Percentiles rank a stretch among this genome's conserved stretches.
Conservation (phyloP, 2,329 filamentous ascomycete species). For the Ceratocystis cacaofunesta region DNA sequence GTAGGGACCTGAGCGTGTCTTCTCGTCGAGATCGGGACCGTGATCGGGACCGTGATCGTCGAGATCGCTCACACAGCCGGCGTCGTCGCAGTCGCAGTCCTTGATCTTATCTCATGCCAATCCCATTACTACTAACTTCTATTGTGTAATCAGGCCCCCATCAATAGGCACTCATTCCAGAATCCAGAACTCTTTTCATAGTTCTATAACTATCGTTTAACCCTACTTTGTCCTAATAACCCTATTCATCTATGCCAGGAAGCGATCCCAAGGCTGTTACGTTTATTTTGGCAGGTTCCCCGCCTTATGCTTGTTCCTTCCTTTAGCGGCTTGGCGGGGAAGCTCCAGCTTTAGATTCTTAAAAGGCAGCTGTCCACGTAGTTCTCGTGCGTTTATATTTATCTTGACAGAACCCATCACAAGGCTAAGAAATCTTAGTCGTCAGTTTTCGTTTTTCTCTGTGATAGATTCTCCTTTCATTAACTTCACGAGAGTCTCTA, state of each 20-base stretch:
- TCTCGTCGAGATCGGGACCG: conserved; percentile 12
- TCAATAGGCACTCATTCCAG: not conserved
- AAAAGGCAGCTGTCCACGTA: not conserved
- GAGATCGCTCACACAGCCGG: conserved; percentile 9
- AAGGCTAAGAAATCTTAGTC: not conserved
- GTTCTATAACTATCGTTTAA: too few species aligned
- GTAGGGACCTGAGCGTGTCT: conserved; percentile 4
- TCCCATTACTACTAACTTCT: not conserved
- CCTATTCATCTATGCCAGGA: too few species aligned
- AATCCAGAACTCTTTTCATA: not conserved
- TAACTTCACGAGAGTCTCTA: too few species aligned
- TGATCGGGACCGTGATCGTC: conserved; percentile 4
- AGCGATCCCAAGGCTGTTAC: not conserved
- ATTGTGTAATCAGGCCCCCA: not conserved
- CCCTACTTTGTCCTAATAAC: too few species aligned
- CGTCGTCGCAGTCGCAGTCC: conserved; percentile 9
- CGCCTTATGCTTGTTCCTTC: not conserved
- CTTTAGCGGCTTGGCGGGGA: not conserved
- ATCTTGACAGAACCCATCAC: not conserved
- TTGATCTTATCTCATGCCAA: not conserved
- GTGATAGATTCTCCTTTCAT: not conserved
- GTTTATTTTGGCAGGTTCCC: not conserved
- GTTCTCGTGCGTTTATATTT: not conserved
- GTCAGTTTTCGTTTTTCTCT: not conserved
- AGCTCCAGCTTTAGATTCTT: not conserved